Evolutionary conservation across 768 basidiomycete species (phyloP), one percentile per base, ranked within the genome.

Genomic region (Ramaria rubella): DNA sequence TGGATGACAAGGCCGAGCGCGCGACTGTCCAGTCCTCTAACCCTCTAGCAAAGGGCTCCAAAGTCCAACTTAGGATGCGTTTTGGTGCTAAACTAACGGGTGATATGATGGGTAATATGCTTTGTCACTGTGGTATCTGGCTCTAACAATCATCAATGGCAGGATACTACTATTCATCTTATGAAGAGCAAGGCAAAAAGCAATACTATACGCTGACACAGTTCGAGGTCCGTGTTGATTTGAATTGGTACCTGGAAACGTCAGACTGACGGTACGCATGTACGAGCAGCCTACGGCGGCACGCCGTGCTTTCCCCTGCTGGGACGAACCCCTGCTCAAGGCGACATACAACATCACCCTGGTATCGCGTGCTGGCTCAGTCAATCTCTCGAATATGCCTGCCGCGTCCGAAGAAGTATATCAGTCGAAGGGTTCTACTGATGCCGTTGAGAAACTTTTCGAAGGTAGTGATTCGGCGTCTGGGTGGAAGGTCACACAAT

Each of bases 321-420:
- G 90, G 90, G 94, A 96, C 66, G 94, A 96, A 66, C 95, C 94
- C 17, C 76, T 82, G 34, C 76, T 94, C 62, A 97, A 97, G 69
- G 87, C 93, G 0, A 92, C 86, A 2, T 90, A 86, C 66, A 65
- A 78, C 0, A 73, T 93, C 58, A 86, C 85, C 15, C 75, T 94
- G 77, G 77, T 94, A 63, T 90, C 91, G 17, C 82, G 84, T 58
- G 75, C 72, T 8, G 81, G 82, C 60, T 86, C 88, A 3, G 81
- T 83, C 65, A 88, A 81, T 67, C 73, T 98, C 59, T 86, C 84
- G 73, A 98, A 97, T 72, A 95, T 93, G 90, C 78, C 90, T 19
- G 81, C 77, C 17, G 67, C 75, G 49, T 84, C 81, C n/a, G 84
- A 90, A 62, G 74, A 77, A 50, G 63, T 72, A 4, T 70, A 76